phyloP scores from a whole-genome alignment of 1,284 basidiomycete species.

The Phaffia rhodozyma region DNA sequence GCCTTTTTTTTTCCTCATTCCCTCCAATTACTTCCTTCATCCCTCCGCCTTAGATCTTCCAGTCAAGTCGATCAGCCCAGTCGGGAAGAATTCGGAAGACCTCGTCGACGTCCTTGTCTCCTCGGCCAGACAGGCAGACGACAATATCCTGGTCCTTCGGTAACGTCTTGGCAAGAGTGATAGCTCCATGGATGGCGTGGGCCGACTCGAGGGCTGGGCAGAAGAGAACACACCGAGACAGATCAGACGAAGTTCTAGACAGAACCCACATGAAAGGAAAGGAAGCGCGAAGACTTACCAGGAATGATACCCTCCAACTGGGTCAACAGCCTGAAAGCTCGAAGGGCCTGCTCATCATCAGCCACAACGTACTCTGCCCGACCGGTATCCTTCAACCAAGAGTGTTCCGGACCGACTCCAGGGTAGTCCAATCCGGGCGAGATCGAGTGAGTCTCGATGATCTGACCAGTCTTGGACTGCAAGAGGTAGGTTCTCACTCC shows the following conservation, averaged over 20 bases:
- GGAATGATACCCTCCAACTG: constrained; percentile 97
- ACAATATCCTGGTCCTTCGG: constrained; percentile 78
- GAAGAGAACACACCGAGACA: constrained; percentile 1
- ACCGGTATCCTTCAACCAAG: constrained; percentile 87
- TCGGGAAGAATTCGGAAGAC: constrained; percentile 16
- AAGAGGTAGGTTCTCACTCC: constrained; percentile 92
- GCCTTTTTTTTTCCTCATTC: no score
- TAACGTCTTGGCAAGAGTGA: constrained; percentile 72
- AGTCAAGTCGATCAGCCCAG: constrained; percentile 22
- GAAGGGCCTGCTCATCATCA: constrained; percentile 83
- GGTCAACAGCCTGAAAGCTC: constrained; percentile 82
- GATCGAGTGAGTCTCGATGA: constrained; percentile 93
- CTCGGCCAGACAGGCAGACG: constrained; percentile 36
- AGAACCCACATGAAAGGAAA: neutral
- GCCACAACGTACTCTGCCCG: constrained; percentile 87
- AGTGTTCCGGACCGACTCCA: constrained; percentile 91
- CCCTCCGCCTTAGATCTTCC: constrained; percentile 17
- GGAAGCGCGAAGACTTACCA: constrained; percentile 41
- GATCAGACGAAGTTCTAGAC: constrained; percentile 8
- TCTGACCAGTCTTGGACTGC: constrained; percentile 78
- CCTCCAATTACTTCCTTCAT: no score
- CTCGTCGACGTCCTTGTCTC: constrained; percentile 18
- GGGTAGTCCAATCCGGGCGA: constrained; percentile 88
- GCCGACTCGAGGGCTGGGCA: constrained; percentile 74
- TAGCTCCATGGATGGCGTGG: constrained; percentile 88